A percentile compares a stretch with the other conserved stretches of the same genome.
These are phyloP conservation scores for Cladophialophora exuberans DNA, from an alignment of 2,329 filamentous ascomycete species.

Conservation along the genomic window DNA sequence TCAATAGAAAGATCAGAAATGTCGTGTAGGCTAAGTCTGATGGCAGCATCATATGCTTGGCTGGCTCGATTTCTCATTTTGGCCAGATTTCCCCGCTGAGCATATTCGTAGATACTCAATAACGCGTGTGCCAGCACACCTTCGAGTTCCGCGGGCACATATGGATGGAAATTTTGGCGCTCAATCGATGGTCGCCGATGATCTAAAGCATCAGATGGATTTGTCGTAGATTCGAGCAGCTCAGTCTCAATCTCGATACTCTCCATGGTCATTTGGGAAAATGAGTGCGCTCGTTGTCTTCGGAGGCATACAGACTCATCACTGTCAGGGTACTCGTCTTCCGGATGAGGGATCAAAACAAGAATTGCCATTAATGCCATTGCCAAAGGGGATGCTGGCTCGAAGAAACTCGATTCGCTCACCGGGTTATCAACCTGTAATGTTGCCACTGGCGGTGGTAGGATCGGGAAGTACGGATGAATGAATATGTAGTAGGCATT, in stretches of 20 bases:
- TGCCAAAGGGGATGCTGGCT: slow-evolving; percentile 12
- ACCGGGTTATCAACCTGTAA: slow-evolving; percentile 3
- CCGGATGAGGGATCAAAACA: slow-evolving; percentile 13
- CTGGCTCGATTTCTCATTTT: slow-evolving; percentile 22
- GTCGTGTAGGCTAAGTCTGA: slow-evolving; percentile 15
- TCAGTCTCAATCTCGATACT: slow-evolving; percentile 14
- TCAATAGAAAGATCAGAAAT: not conserved
- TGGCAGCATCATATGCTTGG: slow-evolving; percentile 18
- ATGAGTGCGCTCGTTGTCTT: slow-evolving; percentile 11
- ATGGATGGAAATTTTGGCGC: slow-evolving; percentile 11
- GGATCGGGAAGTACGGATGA: slow-evolving; percentile 18
- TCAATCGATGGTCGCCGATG: not conserved
- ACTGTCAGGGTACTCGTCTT: slow-evolving; percentile 4
- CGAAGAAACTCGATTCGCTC: slow-evolving; percentile 9
- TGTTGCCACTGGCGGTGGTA: slow-evolving; percentile 11
- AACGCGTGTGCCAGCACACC: slow-evolving; percentile 6
- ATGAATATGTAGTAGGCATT: slow-evolving; percentile 22
- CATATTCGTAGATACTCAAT: slow-evolving; percentile 18
- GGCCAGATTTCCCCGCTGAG: slow-evolving; percentile 16
- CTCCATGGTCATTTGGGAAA: slow-evolving; percentile 14
- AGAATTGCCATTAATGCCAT: slow-evolving; percentile 18
- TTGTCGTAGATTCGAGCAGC: slow-evolving; percentile 11
- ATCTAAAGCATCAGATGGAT: slow-evolving; percentile 9
- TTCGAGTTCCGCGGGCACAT: slow-evolving; percentile 10
- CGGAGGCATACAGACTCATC: slow-evolving; percentile 6